Evolutionary conservation across 108 stramenopile genomes (phyloP).

Genomic region (Aurantiochytrium sp.): DNA sequence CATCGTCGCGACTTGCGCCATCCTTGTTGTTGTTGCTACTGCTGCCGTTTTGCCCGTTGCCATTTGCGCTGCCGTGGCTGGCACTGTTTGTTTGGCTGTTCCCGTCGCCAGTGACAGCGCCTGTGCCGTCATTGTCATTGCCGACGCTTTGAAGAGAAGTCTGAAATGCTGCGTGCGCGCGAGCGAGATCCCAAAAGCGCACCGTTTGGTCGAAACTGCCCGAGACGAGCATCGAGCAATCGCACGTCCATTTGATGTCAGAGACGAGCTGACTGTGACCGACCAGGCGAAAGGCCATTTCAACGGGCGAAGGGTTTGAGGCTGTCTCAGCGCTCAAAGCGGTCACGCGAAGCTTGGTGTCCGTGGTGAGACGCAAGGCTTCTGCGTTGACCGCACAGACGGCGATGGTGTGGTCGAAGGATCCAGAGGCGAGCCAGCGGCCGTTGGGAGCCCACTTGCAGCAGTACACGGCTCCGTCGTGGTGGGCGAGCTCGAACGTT

Average conservation of each 20-base stretch:
- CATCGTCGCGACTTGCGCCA: too few relatives aligned
- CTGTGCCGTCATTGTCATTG: neutral
- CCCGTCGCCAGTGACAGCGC: too few relatives aligned
- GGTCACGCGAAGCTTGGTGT: neutral
- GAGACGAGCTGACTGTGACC: neutral
- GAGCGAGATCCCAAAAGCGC: neutral
- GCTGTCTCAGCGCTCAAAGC: neutral
- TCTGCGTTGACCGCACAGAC: neutral
- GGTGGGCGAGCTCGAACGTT: neutral
- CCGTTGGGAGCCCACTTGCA: conserved; percentile 5
- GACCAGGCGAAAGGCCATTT: neutral
- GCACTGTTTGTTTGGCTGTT: too few relatives aligned
- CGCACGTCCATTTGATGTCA: neutral
- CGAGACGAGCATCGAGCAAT: neutral
- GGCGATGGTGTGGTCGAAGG: neutral
- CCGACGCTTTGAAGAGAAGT: neutral
- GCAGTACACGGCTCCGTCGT: neutral
- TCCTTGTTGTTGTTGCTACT: too few relatives aligned
- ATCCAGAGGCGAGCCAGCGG: neutral
- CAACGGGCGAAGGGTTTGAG: neutral
- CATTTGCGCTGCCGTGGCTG: too few relatives aligned
- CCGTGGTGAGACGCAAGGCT: neutral
- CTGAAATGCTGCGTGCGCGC: neutral
- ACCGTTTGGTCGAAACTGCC: neutral
- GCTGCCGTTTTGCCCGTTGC: too few relatives aligned